Conservation (phyloP, 2,329 filamentous ascomycete species). For the Penicillium corylophilum region DNA sequence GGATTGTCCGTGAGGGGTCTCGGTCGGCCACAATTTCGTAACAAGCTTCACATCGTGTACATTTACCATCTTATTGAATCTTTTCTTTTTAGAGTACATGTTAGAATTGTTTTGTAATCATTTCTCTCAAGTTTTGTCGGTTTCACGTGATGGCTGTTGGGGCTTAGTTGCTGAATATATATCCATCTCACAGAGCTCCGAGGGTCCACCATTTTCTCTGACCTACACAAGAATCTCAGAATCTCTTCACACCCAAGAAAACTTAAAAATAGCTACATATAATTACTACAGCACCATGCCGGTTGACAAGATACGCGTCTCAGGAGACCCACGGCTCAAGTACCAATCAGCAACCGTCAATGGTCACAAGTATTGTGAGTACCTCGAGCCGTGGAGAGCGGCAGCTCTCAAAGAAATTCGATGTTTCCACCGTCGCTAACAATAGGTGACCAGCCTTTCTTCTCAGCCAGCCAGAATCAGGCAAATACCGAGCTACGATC, state of each 20-base stretch:
- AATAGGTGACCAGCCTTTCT: constrained; percentile 48
- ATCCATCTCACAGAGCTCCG: background rate
- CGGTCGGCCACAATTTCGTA: constrained; percentile 1
- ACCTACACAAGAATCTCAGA: background rate
- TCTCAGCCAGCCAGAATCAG: constrained; percentile 47
- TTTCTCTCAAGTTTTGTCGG: background rate
- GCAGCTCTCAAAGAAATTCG: background rate
- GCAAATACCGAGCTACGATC: constrained; percentile 51
- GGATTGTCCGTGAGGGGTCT: background rate
- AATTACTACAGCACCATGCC: constrained; percentile 40
- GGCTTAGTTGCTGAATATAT: constrained; percentile 5
- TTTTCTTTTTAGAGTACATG: background rate
- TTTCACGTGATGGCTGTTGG: constrained; percentile 1
- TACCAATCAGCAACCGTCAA: constrained; percentile 64
- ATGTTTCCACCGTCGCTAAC: background rate
- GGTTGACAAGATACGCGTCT: constrained; percentile 61
- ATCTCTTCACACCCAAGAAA: background rate
- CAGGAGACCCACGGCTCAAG: constrained; percentile 65
- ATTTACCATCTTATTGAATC: background rate
- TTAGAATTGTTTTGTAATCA: background rate
- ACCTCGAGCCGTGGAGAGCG: background rate
- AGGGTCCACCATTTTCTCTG: background rate
- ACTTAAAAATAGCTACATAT: background rate
- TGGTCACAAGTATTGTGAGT: constrained; percentile 65
- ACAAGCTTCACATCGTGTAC: background rate